Conservation (phyloP, 148 eudicot genomes). For the Nepenthes mirabilis region DNA sequence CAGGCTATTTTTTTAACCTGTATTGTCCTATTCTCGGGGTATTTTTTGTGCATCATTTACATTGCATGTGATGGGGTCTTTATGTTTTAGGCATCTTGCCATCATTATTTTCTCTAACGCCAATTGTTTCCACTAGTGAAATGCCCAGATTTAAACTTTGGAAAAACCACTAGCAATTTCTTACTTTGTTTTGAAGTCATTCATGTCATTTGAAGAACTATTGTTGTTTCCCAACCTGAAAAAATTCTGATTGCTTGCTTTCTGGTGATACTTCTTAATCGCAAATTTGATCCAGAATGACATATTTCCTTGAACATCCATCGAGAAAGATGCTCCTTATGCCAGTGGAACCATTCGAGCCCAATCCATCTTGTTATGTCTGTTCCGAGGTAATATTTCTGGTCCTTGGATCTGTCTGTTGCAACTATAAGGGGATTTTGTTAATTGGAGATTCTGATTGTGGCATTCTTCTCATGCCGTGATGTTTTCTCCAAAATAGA, state of each 20-base stretch:
- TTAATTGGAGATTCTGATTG: neutral
- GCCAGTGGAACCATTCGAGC: slow-evolving; percentile 93
- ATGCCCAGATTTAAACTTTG: neutral
- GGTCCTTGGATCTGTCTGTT: neutral
- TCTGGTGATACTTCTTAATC: neutral
- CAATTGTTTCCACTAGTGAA: neutral
- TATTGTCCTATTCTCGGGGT: too few species aligned
- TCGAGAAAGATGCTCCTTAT: slow-evolving; percentile 87
- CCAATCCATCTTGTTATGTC: slow-evolving; percentile 77
- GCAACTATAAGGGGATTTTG: neutral
- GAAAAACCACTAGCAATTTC: too few species aligned
- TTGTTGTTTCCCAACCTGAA: neutral
- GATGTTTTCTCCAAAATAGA: slow-evolving; percentile 31
- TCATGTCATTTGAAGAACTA: too few species aligned
- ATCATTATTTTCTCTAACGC: too few species aligned
- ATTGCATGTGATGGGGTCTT: too few species aligned
- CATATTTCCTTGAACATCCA: slow-evolving; percentile 81
- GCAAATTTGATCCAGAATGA: slow-evolving; percentile 48
- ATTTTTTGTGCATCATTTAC: too few species aligned
- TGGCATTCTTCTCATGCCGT: slow-evolving; percentile 6
- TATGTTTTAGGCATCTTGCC: too few species aligned
- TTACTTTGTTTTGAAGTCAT: too few species aligned
- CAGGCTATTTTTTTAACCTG: too few species aligned
- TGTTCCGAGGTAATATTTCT: slow-evolving; percentile 59
- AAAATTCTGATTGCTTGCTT: neutral